Percentiles rank a stretch among this genome's conserved stretches.
Conservation (phyloP, 768 basidiomycete genomes). For the Leccinum sublutescens region DNA sequence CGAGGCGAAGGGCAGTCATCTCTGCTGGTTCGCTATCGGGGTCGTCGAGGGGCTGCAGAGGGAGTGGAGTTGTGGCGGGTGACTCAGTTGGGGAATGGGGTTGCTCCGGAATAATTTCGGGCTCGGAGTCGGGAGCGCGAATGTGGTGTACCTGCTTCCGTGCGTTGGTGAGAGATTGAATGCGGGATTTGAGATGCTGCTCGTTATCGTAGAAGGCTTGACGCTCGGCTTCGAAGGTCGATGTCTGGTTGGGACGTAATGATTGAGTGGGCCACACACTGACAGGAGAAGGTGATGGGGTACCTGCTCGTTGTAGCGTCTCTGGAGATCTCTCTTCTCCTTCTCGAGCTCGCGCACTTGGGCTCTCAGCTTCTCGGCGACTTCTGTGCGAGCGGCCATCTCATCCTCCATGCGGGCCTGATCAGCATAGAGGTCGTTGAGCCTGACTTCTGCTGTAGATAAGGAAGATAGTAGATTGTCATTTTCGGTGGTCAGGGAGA, state of each 20-base stretch:
- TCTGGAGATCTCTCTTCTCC: conserved; percentile 79
- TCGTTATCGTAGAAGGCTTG: conserved; percentile 93
- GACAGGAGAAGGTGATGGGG: conserved; percentile 10
- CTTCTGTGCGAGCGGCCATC: conserved; percentile 76
- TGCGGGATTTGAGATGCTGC: conserved; percentile 88
- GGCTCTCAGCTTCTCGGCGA: conserved; percentile 74
- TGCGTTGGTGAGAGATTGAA: conserved; percentile 71
- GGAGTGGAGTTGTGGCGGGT: conserved; percentile 22
- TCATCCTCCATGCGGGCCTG: conserved; percentile 81
- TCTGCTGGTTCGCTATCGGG: conserved; percentile 79
- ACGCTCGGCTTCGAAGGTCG: conserved; percentile 87
- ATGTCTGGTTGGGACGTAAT: conserved; percentile 48
- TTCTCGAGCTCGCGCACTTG: conserved; percentile 86
- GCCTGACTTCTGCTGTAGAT: conserved; percentile 63
- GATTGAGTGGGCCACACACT: conserved; percentile 12
- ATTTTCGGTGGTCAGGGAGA: conserved; percentile 61
- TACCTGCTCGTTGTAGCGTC: conserved; percentile 89
- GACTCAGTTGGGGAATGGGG: conserved; percentile 26
- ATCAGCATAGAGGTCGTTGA: conserved; percentile 78
- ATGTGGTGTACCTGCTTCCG: conserved; percentile 51
- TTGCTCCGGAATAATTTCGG: conserved; percentile 41
- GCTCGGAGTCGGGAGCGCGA: conserved; percentile 36
- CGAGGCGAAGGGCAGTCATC: conserved; percentile 79
- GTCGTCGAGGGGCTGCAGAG: conserved; percentile 54
- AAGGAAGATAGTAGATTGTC: conserved; percentile 61